Percentiles rank a stretch among this genome's conserved stretches.
Evolutionary conservation across 345 rosid genomes (phyloP).

Genomic region (Linum tenue): DNA sequence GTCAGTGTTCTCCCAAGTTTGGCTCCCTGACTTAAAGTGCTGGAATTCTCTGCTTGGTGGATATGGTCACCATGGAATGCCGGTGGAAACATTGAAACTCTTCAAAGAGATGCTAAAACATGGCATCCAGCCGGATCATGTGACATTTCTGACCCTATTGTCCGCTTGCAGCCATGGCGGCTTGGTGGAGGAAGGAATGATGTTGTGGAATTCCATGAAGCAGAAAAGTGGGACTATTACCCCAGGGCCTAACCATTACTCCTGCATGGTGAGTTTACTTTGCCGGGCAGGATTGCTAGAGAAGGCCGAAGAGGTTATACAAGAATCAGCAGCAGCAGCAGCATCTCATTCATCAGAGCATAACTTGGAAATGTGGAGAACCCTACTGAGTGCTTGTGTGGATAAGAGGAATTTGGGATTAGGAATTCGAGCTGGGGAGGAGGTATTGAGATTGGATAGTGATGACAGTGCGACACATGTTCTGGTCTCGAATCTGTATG

Average conservation of each 20-base stretch:
- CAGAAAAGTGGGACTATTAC: constrained; percentile 21
- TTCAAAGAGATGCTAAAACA: constrained; percentile 32
- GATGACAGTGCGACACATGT: constrained; percentile 53
- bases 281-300: constrained; percentile 64
- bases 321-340: constrained; percentile 19
- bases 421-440: constrained; percentile 58
- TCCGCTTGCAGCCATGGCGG: constrained; percentile 77
- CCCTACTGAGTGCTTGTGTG: constrained; percentile 65
- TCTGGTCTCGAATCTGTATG: constrained; percentile 66
- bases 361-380: constrained; percentile 62
- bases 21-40: constrained; percentile 67
- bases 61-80: constrained; percentile 67
- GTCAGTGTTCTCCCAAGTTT: constrained; percentile 36
- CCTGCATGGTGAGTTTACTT: constrained; percentile 73
- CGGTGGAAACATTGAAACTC: constrained; percentile 44
- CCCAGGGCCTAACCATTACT: constrained; percentile 67
- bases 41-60: constrained; percentile 83
- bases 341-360: constrained; percentile 23
- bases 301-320: constrained; percentile 49
- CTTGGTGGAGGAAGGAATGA: constrained; percentile 46
- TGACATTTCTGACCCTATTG: constrained; percentile 61
- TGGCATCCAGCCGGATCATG: constrained; percentile 49
- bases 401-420: constrained; percentile 33
- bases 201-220: constrained; percentile 58
- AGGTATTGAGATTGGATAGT: constrained; percentile 41